Base-by-base conservation (phyloP, 495 filamentous ascomycete genomes). In the Aspergillus affinis region DNA sequence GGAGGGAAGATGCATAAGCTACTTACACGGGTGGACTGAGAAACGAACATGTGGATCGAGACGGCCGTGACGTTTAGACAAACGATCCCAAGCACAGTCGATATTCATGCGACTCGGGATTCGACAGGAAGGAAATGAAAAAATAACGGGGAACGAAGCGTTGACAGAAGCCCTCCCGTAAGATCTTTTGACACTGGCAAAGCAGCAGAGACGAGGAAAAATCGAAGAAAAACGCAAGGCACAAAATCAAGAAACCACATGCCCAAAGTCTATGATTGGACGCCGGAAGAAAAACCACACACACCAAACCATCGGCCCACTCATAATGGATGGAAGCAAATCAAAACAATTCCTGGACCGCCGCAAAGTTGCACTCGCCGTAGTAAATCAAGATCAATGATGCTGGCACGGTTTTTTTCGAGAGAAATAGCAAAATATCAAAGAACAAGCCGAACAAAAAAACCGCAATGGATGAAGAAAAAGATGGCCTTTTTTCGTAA, bases 221-320 rank as follows among this genome's bases (percentile, higher is more conserved):
- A 52, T 26, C 21, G 47, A 51, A 52, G 53, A 65, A 26, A 26
- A 26, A 62, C 57, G 48, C 57, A 58, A 71, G 64, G 32, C 58
- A 27, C 52, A 32, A 56, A 61, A 57, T 54, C 72, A 69, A 71
- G 66, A 59, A 64, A 66, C 67, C 63, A 77, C 75, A 78, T 78
- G 75, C 75, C 75, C 75, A 71, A 26, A 65, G 72, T 78, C 75
- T 78, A 78, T 78, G 64, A 41, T 70, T 72, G 71, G 75, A 78
- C 75, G 75, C 75, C 75, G 64, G 66, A 26, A 26, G 23, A 75
- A 65, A 76, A 75, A 67, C 68, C 74, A 71, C 69, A 70, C 71
- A 72, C 70, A 64, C 73, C 69, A 72, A 68, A 67, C 73, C 68
- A 63, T 72, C 73, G 63, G 63, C 67, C 69, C 72, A 70, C 67